Conservation (phyloP, 2,329 filamentous ascomycete genomes). For the Calycina marina region DNA sequence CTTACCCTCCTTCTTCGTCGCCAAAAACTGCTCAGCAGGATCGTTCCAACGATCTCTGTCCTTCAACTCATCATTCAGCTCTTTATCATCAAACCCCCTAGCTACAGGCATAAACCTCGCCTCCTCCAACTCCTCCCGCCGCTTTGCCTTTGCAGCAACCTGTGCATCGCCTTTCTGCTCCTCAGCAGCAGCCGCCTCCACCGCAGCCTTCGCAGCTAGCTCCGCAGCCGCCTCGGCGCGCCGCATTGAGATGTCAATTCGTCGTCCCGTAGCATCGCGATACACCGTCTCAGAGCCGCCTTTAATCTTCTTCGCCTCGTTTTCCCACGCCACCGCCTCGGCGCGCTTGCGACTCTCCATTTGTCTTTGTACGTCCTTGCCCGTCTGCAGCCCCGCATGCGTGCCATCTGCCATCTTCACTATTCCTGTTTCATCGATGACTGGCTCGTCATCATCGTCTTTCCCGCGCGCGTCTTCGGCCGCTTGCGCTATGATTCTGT, state of each 20-base stretch:
- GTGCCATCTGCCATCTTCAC: slow-evolving; percentile 79
- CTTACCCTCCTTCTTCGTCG: slow-evolving; percentile 25
- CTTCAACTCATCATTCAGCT: slow-evolving; percentile 73
- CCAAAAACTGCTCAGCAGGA: slow-evolving; percentile 72
- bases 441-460: slow-evolving; percentile 34
- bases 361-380: slow-evolving; percentile 59
- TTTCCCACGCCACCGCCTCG: slow-evolving; percentile 39
- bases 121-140: slow-evolving; percentile 58
- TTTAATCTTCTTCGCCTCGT: slow-evolving; percentile 24
- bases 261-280: slow-evolving; percentile 83
- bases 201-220: slow-evolving; percentile 52
- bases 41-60: slow-evolving; percentile 78
- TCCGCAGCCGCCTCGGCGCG: slow-evolving; percentile 73
- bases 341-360: slow-evolving; percentile 50
- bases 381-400: slow-evolving; percentile 74
- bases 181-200: slow-evolving; percentile 51
- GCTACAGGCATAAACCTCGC: slow-evolving; percentile 73
- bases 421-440: slow-evolving; percentile 34
- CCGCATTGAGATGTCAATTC: slow-evolving; percentile 86
- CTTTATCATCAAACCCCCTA: slow-evolving; percentile 66
- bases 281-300: slow-evolving; percentile 70
- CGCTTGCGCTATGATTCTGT: slow-evolving; percentile 62
- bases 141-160: slow-evolving; percentile 45
- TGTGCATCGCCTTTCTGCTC: slow-evolving; percentile 79
- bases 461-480: slow-evolving; percentile 46